phyloP scores from a whole-genome alignment of 208 protist genomes.

The Leishmania guyanensis region DNA sequence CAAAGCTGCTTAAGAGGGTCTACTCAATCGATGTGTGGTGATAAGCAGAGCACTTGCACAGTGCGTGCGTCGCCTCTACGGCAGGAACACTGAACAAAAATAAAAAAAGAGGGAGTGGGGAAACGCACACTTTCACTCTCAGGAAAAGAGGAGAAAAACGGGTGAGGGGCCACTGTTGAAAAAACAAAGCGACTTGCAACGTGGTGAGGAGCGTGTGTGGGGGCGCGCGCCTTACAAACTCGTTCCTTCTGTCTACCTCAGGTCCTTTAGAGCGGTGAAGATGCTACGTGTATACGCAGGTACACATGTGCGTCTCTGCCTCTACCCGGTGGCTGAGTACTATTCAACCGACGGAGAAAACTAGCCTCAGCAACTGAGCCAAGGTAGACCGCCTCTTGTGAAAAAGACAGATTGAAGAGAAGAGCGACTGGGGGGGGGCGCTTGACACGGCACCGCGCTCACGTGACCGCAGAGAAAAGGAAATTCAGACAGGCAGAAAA shows the following conservation, averaged over 20 bases:
- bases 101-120: no score
- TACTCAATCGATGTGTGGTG: neutral
- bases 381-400: neutral
- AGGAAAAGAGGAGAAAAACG: neutral
- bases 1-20: neutral
- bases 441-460: neutral
- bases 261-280: neutral
- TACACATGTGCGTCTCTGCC: neutral
- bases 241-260: neutral
- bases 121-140: no score
- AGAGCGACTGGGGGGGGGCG: neutral
- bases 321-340: neutral
- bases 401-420: neutral
- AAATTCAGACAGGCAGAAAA: neutral
- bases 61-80: neutral
- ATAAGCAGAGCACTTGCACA: neutral
- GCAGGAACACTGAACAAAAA: no score
- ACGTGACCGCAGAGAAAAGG: neutral
- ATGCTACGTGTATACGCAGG: neutral
- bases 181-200: neutral
- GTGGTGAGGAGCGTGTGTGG: neutral
- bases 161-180: neutral
- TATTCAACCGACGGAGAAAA: neutral
- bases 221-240: neutral
- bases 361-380: neutral